Conservation (phyloP, 2,329 filamentous ascomycete species). For the Teratosphaeria nubilosa region DNA sequence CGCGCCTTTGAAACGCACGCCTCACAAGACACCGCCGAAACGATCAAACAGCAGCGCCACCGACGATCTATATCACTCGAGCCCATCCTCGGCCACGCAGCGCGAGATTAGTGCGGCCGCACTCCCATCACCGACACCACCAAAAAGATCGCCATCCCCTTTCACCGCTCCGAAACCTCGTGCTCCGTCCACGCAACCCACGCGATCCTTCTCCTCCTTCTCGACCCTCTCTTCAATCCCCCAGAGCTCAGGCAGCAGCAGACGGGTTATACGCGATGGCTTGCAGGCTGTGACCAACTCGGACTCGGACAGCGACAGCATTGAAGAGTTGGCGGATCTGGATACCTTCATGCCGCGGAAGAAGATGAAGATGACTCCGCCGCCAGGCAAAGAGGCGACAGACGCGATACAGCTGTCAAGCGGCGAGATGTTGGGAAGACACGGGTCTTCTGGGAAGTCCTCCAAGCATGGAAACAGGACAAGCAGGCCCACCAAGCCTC, state of each 20-base stretch:
- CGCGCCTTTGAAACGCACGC: not conserved
- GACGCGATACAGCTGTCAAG: not conserved
- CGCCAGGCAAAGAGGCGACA: not conserved
- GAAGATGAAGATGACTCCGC: conserved; percentile 18
- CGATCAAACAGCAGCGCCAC: not conserved
- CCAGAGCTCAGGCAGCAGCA: conserved; percentile 32
- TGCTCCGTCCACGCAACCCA: not conserved
- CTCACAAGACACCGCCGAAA: not conserved
- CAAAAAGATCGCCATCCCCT: not conserved
- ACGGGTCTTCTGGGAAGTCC: not conserved
- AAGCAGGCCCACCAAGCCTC: not conserved
- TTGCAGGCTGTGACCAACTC: conserved; percentile 40
- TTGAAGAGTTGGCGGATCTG: conserved; percentile 24
- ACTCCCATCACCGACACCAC: conserved; percentile 5
- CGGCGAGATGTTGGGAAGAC: not conserved
- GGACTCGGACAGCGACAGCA: conserved; percentile 23
- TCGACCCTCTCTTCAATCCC: conserved; percentile 23
- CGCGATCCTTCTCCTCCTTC: conserved; percentile 16
- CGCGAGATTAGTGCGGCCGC: conserved; percentile 6
- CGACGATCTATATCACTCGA: conserved; percentile 5
- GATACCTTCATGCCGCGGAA: conserved; percentile 21
- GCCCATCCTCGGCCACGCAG: conserved; percentile 3
- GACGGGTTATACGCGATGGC: conserved; percentile 41
- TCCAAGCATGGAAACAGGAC: not conserved
- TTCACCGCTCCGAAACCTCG: not conserved